phyloP scores from a whole-genome alignment of 768 basidiomycete species.

The Dacryopinax primogenitus region DNA sequence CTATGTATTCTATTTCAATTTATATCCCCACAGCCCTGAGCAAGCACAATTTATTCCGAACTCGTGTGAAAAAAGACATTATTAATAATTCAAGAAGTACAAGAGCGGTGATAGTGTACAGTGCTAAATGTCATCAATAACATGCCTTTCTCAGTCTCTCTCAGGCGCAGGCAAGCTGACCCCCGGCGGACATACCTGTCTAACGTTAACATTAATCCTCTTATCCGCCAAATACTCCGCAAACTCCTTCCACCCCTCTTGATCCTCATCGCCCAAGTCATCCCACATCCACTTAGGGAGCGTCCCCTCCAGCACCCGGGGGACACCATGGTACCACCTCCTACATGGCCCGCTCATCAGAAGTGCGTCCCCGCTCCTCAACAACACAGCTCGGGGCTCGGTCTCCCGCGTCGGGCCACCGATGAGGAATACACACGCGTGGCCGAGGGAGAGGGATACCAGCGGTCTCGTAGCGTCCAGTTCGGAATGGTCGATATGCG shows the following conservation, averaged over 20 bases:
- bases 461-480: constrained; percentile 83
- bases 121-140: neutral
- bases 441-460: constrained; percentile 86
- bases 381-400: constrained; percentile 64
- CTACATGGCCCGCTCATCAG: constrained; percentile 87
- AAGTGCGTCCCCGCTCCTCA: constrained; percentile 82
- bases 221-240: constrained; percentile 50
- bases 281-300: constrained; percentile 37
- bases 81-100: too few species aligned
- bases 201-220: constrained; percentile 82
- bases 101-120: neutral
- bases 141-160: neutral
- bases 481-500: constrained; percentile 94
- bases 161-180: too few species aligned
- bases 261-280: neutral
- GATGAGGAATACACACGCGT: constrained; percentile 78
- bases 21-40: too few species aligned
- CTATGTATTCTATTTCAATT: too few species aligned
- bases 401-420: constrained; percentile 68
- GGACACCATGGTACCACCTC: constrained; percentile 87
- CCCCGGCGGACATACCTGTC: constrained; percentile 39
- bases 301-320: constrained; percentile 71
- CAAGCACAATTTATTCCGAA: too few species aligned
- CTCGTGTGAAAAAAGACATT: too few species aligned
- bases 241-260: constrained; percentile 40